A percentile compares a stretch with the other conserved stretches of the same genome.
These are phyloP conservation scores for Saccharomyces hybrid DNA, from an alignment of 1,139 yeast species.

Conservation along the genomic window DNA sequence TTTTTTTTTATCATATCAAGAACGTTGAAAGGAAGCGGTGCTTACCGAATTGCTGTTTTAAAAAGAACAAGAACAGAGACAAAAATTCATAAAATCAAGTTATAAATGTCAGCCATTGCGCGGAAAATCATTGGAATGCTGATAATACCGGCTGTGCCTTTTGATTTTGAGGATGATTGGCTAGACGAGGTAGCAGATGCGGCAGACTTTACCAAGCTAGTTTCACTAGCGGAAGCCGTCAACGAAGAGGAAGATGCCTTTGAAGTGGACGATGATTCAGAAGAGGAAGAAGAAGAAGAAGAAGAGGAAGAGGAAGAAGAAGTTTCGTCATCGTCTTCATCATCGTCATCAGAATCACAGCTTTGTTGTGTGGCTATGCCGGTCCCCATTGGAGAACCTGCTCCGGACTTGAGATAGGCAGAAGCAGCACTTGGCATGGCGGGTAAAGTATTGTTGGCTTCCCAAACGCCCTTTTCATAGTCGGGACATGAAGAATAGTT, in stretches of 20 bases:
- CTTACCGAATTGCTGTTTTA: neutral
- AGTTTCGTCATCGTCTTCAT: constrained; percentile 32
- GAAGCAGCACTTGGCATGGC: constrained; percentile 75
- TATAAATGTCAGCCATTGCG: constrained; percentile 12
- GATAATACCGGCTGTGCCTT: constrained; percentile 16
- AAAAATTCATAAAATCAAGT: constrained; percentile 8
- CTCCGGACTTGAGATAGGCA: constrained; percentile 59
- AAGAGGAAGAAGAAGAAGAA: constrained; percentile 22
- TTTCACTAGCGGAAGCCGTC: constrained; percentile 3
- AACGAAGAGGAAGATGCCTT: constrained; percentile 8
- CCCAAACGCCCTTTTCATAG: constrained; percentile 42
- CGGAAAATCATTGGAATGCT: constrained; percentile 18
- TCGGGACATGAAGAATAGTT: constrained; percentile 62
- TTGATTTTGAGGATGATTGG: constrained; percentile 13
- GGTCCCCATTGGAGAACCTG: constrained; percentile 77
- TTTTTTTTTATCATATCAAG: neutral
- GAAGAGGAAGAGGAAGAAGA: constrained; percentile 23
- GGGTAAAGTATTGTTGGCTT: constrained; percentile 58
- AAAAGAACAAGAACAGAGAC: neutral
- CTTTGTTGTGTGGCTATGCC: constrained; percentile 64
- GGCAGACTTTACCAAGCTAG: constrained; percentile 11
- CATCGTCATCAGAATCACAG: constrained; percentile 47
- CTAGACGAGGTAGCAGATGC: constrained; percentile 16
- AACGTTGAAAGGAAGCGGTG: neutral
- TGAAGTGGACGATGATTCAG: constrained; percentile 1